Base-by-base conservation (phyloP, 1,284 basidiomycete genomes). In the Apiotrichum akiyoshidainum region DNA sequence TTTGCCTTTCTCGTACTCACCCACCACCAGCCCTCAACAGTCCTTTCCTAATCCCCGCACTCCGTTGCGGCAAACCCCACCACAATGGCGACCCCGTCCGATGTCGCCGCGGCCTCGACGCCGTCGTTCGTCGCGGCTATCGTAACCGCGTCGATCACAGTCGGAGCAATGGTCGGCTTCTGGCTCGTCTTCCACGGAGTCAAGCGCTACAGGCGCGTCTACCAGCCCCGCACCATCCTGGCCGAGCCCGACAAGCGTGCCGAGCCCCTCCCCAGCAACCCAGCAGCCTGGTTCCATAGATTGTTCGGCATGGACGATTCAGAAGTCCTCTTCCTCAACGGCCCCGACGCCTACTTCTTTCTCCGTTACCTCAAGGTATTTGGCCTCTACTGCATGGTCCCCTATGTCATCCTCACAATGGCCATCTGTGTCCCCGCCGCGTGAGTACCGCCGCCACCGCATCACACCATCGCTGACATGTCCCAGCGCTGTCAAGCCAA, bases 291-390 rank as follows among this genome's bases (percentile, higher is more conserved):
- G 54, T 77, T 73, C 74, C 68, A 64, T 53, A 60, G 63, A 37
- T 65, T 78, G 10, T 67, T 77, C 39, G 48, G n/a, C 2, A 58
- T 67, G 7, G 69, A 69, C 17, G 75, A 78, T 54, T 58, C 58
- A 9, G 64, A 74, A 17, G 63, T 78, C 52, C 71, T 65, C 63
- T 74, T 82, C 82, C 59, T 86, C 60, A 95, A 96, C 65, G 94
- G 95, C 39, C 83, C 91, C 59, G 95, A 99, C 72, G 90, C 92
- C 35, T 99, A 95, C 80, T 87, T 96, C 73, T 97, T 91, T 69
- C 85, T 96, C 49, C 87, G 91, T 56, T 98, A 81, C 66, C 46
- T 76, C 61, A 78, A 76, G 61, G 66, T 78, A 51, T 76, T 78
- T 40, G 71, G 77, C 19, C 57, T 88, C 54, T 84, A 86, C 68